Evolutionary conservation across 179 eudicot genomes (phyloP).

Genomic region (Corrigiola litoralis): DNA sequence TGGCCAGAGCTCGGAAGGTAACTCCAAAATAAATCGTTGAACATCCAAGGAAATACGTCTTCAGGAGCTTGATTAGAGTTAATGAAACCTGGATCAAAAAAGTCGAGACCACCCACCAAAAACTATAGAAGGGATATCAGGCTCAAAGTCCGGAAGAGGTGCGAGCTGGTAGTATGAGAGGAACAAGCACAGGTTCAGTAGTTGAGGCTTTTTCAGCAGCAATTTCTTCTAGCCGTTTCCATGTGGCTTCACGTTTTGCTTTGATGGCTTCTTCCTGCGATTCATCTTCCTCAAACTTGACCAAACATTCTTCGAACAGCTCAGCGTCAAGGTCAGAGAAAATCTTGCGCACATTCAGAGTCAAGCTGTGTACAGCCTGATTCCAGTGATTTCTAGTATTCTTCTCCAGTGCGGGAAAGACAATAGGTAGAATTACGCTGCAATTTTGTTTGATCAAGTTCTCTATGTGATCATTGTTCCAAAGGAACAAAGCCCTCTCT

Average conservation of each 20-base stretch:
- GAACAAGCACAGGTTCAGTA: conserved; percentile 44
- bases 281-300: conserved; percentile 58
- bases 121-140: neutral
- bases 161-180: conserved; percentile 29
- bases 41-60: conserved; percentile 11
- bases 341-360: conserved; percentile 51
- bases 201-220: conserved; percentile 43
- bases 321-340: conserved; percentile 64
- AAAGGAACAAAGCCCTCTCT: conserved; percentile 60
- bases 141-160: conserved; percentile 25
- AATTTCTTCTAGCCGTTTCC: conserved; percentile 56
- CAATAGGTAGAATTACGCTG: conserved; percentile 51
- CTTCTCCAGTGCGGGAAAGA: conserved; percentile 65
- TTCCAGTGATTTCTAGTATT: conserved; percentile 65
- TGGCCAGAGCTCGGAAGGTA: conserved; percentile 7
- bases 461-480: conserved; percentile 75
- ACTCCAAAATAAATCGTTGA: conserved; percentile 19
- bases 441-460: conserved; percentile 58
- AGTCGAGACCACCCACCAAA: neutral
- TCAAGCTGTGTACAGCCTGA: conserved; percentile 61
- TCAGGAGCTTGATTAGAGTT: conserved; percentile 8
- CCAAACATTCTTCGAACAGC: conserved; percentile 52
- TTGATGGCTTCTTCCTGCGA: conserved; percentile 43
- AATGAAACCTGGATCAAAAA: conserved; percentile 15
- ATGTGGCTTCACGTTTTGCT: conserved; percentile 46